Percentiles rank a stretch among this genome's conserved stretches.
phyloP scores from a whole-genome alignment of 345 rosid genomes.

The Pseudoturritis turrita region DNA sequence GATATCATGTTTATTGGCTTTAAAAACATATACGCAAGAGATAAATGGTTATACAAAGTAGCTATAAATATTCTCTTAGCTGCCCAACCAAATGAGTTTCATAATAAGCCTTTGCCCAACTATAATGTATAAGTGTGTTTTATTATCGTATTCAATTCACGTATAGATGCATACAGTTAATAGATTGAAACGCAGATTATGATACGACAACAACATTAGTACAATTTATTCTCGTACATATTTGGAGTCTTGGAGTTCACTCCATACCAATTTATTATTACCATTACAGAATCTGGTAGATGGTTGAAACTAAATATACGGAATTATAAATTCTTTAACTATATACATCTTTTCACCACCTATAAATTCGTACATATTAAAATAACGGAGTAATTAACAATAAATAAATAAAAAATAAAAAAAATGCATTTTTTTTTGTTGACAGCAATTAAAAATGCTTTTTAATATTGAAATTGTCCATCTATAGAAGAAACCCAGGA shows the following conservation, averaged over 20 bases:
- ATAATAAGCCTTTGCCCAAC: not conserved
- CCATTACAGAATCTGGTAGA: not conserved
- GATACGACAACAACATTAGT: not conserved
- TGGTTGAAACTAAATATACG: not conserved
- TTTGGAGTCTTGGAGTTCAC: too few species aligned
- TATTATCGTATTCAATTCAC: too few species aligned
- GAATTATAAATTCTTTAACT: not conserved
- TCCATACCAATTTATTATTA: not conserved
- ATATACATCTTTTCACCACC: not conserved
- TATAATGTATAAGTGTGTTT: too few species aligned
- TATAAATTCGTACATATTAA: not conserved
- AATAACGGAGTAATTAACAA: not conserved
- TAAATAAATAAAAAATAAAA: too few species aligned
- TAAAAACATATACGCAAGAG: not conserved
- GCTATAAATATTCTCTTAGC: not conserved
- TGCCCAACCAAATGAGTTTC: not conserved
- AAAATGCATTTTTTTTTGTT: not conserved
- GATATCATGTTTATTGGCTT: constrained; percentile 25
- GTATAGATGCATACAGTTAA: not conserved
- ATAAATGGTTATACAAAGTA: not conserved
- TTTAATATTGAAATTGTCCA: constrained; percentile 15
- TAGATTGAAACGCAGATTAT: not conserved
- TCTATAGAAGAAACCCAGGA: constrained; percentile 23
- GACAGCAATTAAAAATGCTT: too few species aligned
- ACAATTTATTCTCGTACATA: not conserved